phyloP scores from a whole-genome alignment of 768 basidiomycete genomes.

The Podaxis pistillaris region DNA sequence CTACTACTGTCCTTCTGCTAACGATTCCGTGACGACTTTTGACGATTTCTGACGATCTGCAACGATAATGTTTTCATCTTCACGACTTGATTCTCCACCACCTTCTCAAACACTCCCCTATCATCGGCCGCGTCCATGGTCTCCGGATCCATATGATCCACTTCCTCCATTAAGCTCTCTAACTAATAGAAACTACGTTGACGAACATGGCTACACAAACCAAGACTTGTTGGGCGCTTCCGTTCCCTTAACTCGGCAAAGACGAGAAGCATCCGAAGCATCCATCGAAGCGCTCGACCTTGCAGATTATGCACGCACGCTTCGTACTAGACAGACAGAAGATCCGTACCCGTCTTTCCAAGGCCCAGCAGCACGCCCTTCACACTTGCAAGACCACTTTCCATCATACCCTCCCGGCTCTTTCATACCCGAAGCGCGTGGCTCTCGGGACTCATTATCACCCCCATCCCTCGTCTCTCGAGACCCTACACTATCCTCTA shows the following conservation, averaged over 20 bases:
- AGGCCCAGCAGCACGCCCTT: slow-evolving; percentile 5
- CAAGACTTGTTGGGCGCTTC: slow-evolving; percentile 19
- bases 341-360: slow-evolving; percentile 33
- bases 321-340: slow-evolving; percentile 35
- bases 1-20: slow-evolving; percentile 9
- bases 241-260: slow-evolving; percentile 19
- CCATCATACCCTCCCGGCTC: slow-evolving; percentile 28
- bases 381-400: slow-evolving; percentile 22
- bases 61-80: slow-evolving; percentile 8
- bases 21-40: slow-evolving; percentile 6
- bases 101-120: slow-evolving; percentile 3
- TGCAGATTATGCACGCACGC: slow-evolving; percentile 62
- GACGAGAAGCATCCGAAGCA: slow-evolving; percentile 56
- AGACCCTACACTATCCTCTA: slow-evolving; percentile 42
- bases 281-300: slow-evolving; percentile 73
- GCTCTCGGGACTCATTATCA: slow-evolving; percentile 21
- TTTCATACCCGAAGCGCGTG: slow-evolving; percentile 21
- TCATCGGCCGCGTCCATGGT: slow-evolving; percentile 48
- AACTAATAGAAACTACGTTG: slow-evolving; percentile 8
- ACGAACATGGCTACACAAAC: neutral
- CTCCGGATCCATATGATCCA: slow-evolving; percentile 55
- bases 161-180: slow-evolving; percentile 26
- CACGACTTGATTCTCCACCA: slow-evolving; percentile 9
- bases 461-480: slow-evolving; percentile 44
- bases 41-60: slow-evolving; percentile 11